Conservation (phyloP, 257 asterid species). For the Knoxia roxburghii region DNA sequence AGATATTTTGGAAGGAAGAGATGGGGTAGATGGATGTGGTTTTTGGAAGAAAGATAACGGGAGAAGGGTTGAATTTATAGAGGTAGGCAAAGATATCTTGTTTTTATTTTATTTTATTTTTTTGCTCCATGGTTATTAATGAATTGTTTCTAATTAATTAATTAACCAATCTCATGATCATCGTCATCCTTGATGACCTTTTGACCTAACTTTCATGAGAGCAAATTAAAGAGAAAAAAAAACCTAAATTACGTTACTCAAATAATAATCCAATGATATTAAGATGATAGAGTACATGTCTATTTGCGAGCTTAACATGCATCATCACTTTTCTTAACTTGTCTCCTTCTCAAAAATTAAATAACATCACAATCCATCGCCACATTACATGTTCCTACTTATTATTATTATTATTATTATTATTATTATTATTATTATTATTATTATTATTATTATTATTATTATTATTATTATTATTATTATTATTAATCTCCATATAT, state of each 20-base stretch:
- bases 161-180: no score
- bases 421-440: no score
- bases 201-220: slow-evolving; percentile 54
- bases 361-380: slow-evolving; percentile 9
- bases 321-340: background rate
- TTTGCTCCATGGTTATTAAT: slow-evolving; percentile 15
- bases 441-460: no score
- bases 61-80: slow-evolving; percentile 63
- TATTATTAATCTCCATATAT: no score
- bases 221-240: no score
- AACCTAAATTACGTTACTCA: background rate
- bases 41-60: slow-evolving; percentile 39
- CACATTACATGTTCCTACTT: slow-evolving; percentile 10
- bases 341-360: background rate
- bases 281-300: background rate
- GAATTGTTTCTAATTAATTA: slow-evolving; percentile 23
- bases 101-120: no score
- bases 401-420: no score
- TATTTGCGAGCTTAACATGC: slow-evolving; percentile 11
- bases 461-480: no score
- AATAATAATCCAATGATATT: slow-evolving; percentile 8
- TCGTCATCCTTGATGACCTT: slow-evolving; percentile 26
- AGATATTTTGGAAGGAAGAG: slow-evolving; percentile 5
- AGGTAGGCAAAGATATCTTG: slow-evolving; percentile 20
- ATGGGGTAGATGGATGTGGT: slow-evolving; percentile 18